Conservation (phyloP, 208 protist genomes). For the Leptomonas pyrrhocoris region DNA sequence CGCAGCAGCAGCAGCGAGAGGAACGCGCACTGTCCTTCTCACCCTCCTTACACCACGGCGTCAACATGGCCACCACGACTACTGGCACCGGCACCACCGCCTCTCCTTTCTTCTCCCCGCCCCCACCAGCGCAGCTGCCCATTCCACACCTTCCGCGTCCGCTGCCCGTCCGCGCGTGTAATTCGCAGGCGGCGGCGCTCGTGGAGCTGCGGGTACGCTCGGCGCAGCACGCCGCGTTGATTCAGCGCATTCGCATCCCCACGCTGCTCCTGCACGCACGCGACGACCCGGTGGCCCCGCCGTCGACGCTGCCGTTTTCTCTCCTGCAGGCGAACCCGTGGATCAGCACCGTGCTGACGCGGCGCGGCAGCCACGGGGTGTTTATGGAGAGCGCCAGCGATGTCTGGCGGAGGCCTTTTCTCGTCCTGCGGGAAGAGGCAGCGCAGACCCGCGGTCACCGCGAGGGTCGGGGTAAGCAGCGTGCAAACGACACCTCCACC, state of each 20-base stretch:
- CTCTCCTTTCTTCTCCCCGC: not conserved
- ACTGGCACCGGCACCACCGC: not conserved
- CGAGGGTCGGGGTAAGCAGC: too few relatives aligned
- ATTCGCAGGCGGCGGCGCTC: slow-evolving; percentile 31
- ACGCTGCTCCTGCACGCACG: slow-evolving; percentile 45
- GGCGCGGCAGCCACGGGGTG: slow-evolving; percentile 46
- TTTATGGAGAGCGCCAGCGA: slow-evolving; percentile 39
- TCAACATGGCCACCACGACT: too few relatives aligned
- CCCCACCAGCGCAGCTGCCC: slow-evolving; percentile 10
- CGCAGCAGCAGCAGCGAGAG: not conserved
- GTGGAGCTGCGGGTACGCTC: slow-evolving; percentile 36
- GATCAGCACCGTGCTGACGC: slow-evolving; percentile 49
- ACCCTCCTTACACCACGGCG: too few relatives aligned
- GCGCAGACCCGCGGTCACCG: not conserved
- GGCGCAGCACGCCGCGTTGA: slow-evolving; percentile 34
- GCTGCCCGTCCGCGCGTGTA: slow-evolving; percentile 1
- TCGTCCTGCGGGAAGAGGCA: slow-evolving; percentile 12
- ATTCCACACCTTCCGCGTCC: slow-evolving; percentile 16
- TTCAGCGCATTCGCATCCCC: slow-evolving; percentile 41
- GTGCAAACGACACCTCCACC: too few relatives aligned
- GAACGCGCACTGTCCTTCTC: too few relatives aligned
- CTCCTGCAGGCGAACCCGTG: slow-evolving; percentile 39
- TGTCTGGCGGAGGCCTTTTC: slow-evolving; percentile 26
- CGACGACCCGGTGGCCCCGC: slow-evolving; percentile 48
- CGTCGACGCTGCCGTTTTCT: slow-evolving; percentile 36